phyloP scores from a whole-genome alignment of 2,329 filamentous ascomycete species.

The Aspergillus nomiae region DNA sequence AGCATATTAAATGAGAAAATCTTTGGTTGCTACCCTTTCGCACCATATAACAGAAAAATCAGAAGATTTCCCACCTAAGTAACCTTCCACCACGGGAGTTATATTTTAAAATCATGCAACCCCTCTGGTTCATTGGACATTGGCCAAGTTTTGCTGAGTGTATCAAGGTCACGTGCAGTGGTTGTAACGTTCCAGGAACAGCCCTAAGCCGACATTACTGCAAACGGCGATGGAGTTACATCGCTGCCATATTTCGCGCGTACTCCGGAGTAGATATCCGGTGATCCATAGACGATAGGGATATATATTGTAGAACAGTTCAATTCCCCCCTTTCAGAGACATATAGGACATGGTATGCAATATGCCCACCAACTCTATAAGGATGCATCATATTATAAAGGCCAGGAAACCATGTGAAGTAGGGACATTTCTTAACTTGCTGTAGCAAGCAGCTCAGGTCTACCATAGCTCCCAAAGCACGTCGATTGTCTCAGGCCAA shows the following conservation, averaged over 20 bases:
- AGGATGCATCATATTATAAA: too few relatives aligned
- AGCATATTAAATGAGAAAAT: not conserved
- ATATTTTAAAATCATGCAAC: not conserved
- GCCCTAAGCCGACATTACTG: not conserved
- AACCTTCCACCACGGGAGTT: too few relatives aligned
- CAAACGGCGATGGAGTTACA: not conserved
- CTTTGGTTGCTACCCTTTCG: not conserved
- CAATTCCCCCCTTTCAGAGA: too few relatives aligned
- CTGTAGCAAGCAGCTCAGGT: too few relatives aligned
- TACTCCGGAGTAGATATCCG: not conserved
- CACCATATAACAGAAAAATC: not conserved
- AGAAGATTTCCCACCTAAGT: not conserved
- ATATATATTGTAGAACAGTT: too few relatives aligned
- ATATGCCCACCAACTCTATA: too few relatives aligned
- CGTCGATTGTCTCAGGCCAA: too few relatives aligned
- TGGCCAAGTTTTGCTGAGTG: not conserved
- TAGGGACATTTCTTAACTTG: too few relatives aligned
- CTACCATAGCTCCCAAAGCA: too few relatives aligned
- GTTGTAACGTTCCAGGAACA: not conserved
- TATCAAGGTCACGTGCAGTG: not conserved
- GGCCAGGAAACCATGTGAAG: too few relatives aligned
- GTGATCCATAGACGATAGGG: too few relatives aligned
- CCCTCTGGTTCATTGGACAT: not conserved
- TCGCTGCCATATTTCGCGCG: not conserved
- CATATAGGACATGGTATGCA: too few relatives aligned